Evolutionary conservation across 768 basidiomycete genomes (phyloP), one percentile per base, ranked within the genome.

Genomic region (Melanogaster broomeanus): DNA sequence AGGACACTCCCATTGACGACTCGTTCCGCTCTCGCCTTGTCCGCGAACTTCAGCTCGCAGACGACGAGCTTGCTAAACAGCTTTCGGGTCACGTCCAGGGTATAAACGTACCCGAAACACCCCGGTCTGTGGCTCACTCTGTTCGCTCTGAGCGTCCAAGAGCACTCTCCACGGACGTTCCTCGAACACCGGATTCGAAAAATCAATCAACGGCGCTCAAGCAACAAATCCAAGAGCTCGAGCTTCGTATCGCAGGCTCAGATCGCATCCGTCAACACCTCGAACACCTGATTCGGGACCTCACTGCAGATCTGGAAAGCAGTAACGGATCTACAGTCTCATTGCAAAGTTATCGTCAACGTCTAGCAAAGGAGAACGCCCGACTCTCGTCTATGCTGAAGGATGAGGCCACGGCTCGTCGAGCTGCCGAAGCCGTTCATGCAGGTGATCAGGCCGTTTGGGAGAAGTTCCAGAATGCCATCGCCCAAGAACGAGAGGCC

Each of bases 281-380:
- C 10, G 83, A 87, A 58, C 71, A 71, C 4, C 80, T 83, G 1
- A 65, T 88, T 31, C 77, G 77, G 4, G 83, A 84, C 27, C 72
- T 87, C 59, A 81, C 79, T 4, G 72, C 76, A 16, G 83, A 86
- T 48, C 68, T 87, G 33, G 83, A 86, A 60, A 80, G 75, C 46
- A 81, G 75, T 54, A 84, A 87, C 55, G 85, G 82, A 5, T 85
- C 85, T 2, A 83, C 81, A 58, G 78, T 83, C 57, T 85, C 78
- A 43, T 62, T 87, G 28, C 79, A 84, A 44, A 73, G 75, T 42
- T 82, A 81, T 61, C 78, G 79, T 27, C 66, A 75, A n/a, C 76
- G 80, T 18, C 67, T 87, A 15, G 67, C 80, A 0, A 76, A 76
- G 47, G 84, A 87, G 69, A 86, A 85, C 56, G 64, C 71, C 5